These are phyloP conservation scores for Xerocomus nothofagi DNA, from an alignment of 1,284 basidiomycete genomes.

Conservation along the genomic window DNA sequence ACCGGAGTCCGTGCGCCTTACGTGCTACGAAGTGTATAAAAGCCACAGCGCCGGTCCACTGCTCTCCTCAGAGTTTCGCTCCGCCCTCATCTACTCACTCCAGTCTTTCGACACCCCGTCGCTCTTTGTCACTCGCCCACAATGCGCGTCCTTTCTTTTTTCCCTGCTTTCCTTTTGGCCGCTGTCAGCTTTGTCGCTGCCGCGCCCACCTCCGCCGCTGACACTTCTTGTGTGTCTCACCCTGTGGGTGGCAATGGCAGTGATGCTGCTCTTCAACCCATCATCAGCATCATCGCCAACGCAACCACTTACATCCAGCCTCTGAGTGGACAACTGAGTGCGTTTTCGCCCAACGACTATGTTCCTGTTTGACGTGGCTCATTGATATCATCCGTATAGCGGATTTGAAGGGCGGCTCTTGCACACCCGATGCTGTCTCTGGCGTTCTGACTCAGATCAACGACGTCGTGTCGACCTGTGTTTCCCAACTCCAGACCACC, in stretches of 20 bases:
- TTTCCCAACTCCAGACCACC: slow-evolving; percentile 10
- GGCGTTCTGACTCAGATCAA: slow-evolving; percentile 15
- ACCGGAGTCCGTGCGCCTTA: neutral
- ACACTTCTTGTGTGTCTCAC: slow-evolving; percentile 7
- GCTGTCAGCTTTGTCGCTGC: slow-evolving; percentile 20
- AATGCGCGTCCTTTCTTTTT: slow-evolving; percentile 28
- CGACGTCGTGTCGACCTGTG: slow-evolving; percentile 11
- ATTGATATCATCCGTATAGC: slow-evolving; percentile 8
- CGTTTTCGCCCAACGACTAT: neutral
- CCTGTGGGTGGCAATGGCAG: slow-evolving; percentile 4
- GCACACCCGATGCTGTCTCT: slow-evolving; percentile 13
- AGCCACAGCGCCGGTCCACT: neutral
- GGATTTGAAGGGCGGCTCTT: slow-evolving; percentile 6
- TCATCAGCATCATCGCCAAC: slow-evolving; percentile 19
- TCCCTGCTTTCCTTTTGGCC: slow-evolving; percentile 21
- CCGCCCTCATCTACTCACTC: neutral
- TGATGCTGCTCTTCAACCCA: slow-evolving; percentile 14
- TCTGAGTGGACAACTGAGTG: slow-evolving; percentile 15
- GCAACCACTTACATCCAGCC: slow-evolving; percentile 12
- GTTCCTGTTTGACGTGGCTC: neutral
- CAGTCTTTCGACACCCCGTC: slow-evolving; percentile 12
- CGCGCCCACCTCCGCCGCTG: slow-evolving; percentile 2
- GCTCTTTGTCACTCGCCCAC: slow-evolving; percentile 18
- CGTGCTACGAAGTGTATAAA: slow-evolving; percentile 20
- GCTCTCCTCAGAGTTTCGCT: neutral